These are phyloP conservation scores for Eucalyptus regnans DNA, from an alignment of 345 rosid species.

Conservation along the genomic window DNA sequence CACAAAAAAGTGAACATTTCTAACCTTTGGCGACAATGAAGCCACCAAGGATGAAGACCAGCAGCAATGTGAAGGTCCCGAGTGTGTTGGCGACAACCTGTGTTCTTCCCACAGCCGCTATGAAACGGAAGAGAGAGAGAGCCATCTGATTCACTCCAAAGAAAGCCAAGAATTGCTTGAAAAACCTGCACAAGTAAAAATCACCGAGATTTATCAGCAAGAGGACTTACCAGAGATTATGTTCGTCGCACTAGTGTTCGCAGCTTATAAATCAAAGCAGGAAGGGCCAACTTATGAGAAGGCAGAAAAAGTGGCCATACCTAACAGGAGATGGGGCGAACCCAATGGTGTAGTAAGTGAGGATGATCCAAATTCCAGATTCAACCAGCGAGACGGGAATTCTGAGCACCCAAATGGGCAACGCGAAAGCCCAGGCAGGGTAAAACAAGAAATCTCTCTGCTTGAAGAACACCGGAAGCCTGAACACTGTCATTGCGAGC, in stretches of 20 bases:
- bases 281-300: no score
- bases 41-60: conserved; percentile 30
- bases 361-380: conserved; percentile 30
- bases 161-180: conserved; percentile 34
- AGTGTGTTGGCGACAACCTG: conserved; percentile 33
- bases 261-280: neutral
- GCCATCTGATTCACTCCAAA: conserved; percentile 31
- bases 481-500: conserved; percentile 49
- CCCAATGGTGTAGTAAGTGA: conserved; percentile 43
- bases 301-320: conserved; percentile 2
- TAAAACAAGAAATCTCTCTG: conserved; percentile 51
- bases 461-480: conserved; percentile 70
- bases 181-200: conserved; percentile 14
- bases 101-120: conserved; percentile 39
- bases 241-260: neutral
- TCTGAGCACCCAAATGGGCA: conserved; percentile 45
- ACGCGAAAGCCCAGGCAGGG: conserved; percentile 55
- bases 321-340: conserved; percentile 28
- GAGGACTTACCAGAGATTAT: neutral
- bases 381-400: conserved; percentile 43
- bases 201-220: neutral
- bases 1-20: neutral
- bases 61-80: conserved; percentile 27
- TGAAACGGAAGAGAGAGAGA: conserved; percentile 31
- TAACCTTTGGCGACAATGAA: conserved; percentile 9